Evolutionary conservation across 2,329 filamentous ascomycete genomes (phyloP).

Genomic region (Trichoderma koningii): DNA sequence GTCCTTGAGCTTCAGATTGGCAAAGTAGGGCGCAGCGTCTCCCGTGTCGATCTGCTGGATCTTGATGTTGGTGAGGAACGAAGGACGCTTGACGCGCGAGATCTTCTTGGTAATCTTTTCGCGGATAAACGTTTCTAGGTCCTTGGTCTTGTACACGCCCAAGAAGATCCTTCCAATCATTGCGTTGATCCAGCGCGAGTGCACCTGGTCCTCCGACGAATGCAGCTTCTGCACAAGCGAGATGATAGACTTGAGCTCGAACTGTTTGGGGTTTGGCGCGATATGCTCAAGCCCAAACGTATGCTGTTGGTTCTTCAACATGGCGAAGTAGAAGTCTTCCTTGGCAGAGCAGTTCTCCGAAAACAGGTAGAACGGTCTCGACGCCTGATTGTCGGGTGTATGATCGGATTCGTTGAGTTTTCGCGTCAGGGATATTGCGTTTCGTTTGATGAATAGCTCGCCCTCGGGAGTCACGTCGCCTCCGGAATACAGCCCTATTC

Average conservation of each 20-base stretch:
- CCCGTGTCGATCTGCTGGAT: slow-evolving; percentile 84
- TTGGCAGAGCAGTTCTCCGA: slow-evolving; percentile 95
- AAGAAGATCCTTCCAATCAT: slow-evolving; percentile 86
- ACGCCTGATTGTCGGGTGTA: slow-evolving; percentile 57
- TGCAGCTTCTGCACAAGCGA: slow-evolving; percentile 87
- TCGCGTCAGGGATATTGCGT: slow-evolving; percentile 79
- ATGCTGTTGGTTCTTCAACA: slow-evolving; percentile 81
- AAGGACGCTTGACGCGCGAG: slow-evolving; percentile 85
- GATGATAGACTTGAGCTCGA: slow-evolving; percentile 84
- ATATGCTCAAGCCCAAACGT: slow-evolving; percentile 57
- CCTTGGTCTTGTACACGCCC: slow-evolving; percentile 79
- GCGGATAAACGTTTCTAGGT: slow-evolving; percentile 76
- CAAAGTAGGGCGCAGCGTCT: slow-evolving; percentile 82
- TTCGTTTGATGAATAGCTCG: slow-evolving; percentile 93
- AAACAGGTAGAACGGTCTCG: slow-evolving; percentile 90
- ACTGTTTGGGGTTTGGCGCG: slow-evolving; percentile 68
- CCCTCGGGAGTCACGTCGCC: slow-evolving; percentile 79
- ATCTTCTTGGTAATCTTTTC: slow-evolving; percentile 96
- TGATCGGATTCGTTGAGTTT: slow-evolving; percentile 57
- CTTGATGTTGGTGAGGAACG: slow-evolving; percentile 82
- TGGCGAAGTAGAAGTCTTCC: slow-evolving; percentile 95
- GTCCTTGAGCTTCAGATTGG: slow-evolving; percentile 84
- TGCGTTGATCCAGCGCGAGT: slow-evolving; percentile 93
- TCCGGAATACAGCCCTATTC: slow-evolving; percentile 81
- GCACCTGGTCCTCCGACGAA: slow-evolving; percentile 85